These are phyloP conservation scores for Diaporthe citriasiana DNA, from an alignment of 2,329 filamentous ascomycete genomes.

Conservation along the genomic window DNA sequence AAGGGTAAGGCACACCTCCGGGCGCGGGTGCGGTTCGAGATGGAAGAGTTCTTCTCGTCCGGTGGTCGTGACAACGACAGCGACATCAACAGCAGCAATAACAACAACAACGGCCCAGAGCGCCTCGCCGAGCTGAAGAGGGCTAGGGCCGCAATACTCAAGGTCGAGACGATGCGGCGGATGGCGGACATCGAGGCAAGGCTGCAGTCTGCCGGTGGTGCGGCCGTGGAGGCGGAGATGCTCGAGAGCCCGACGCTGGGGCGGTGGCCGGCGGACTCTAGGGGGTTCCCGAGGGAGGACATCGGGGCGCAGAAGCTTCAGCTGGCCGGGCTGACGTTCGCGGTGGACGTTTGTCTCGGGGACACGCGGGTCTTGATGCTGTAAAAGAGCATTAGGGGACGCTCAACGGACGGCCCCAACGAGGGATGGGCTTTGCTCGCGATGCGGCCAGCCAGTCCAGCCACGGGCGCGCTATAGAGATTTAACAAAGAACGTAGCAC, in stretches of 20 bases:
- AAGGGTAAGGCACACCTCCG: neutral
- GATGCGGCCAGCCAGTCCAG: neutral
- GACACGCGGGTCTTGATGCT: constrained; percentile 26
- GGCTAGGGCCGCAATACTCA: constrained; percentile 3
- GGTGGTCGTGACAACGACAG: neutral
- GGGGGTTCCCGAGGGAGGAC: constrained; percentile 27
- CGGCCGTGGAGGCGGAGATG: constrained; percentile 26
- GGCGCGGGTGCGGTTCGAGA: constrained; percentile 7
- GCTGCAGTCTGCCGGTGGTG: neutral
- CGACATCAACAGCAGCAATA: neutral
- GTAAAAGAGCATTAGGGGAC: neutral
- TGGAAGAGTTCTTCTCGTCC: constrained; percentile 28
- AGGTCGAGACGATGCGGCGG: constrained; percentile 4
- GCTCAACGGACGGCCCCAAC: neutral
- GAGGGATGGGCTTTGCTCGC: neutral
- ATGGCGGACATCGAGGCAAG: neutral
- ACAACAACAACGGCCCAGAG: neutral
- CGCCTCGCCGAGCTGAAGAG: constrained; percentile 28
- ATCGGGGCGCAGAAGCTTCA: constrained; percentile 1
- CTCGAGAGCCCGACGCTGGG: constrained; percentile 37
- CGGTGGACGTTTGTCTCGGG: constrained; percentile 28
- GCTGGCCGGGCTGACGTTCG: constrained; percentile 14
- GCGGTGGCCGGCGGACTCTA: neutral
- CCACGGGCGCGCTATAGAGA: neutral
- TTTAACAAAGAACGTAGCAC: constrained; percentile 46